Base-by-base conservation (phyloP, 2,329 filamentous ascomycete genomes). In the Allantophomopsis lycopodina region DNA sequence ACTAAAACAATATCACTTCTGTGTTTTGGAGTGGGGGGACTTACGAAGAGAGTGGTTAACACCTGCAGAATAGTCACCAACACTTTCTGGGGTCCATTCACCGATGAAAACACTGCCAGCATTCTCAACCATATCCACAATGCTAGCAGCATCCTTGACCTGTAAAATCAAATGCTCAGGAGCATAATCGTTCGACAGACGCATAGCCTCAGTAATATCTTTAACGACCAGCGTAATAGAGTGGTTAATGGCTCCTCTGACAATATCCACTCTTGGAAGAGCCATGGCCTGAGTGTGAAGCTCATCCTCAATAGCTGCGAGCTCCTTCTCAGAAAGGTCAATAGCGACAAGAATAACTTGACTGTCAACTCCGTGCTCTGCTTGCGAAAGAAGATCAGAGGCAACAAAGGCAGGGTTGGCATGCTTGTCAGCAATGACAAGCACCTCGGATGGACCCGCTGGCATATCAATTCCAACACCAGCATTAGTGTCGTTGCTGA, bases 381-480 rank as follows among this genome's bases (percentile, higher is more conserved):
- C 91, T 63, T 98, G 91, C 33, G 84, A 94, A 37, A 98, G 71
- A 15, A 98, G 72, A 57, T 98, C 91, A 2, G 86, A 93, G 5
- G 91, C 91, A 37, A 98, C 89, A 55, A 96, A 98, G 1, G 85
- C 86, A 4, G 91, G 89, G 57, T 94, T 89, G 37, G 91, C 78
- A 38, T 79, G 71, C 58, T 79, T 76, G 63, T 98, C 91, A 21
- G 91, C 91, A 38, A 98, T 72, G 41, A 98, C 91, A n/a, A 98
- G 73, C 3, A 98, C 87, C 59, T 98, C 91, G 30, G 87, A 94
- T 0, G 91, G 91, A 0, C 91, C 91, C 30, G 91, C 91, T 10
- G 91, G 91, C 91, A 98, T 98, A 57, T 98, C 91, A 53, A 98
- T 98, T 60, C 86, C 81, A 32, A 95, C 88, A 16, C 85, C 83